Evolutionary conservation across 176 grass and related monocot genomes (phyloP), one percentile per base, ranked within the genome.

Genomic region (Rhynchospora tenuis): DNA sequence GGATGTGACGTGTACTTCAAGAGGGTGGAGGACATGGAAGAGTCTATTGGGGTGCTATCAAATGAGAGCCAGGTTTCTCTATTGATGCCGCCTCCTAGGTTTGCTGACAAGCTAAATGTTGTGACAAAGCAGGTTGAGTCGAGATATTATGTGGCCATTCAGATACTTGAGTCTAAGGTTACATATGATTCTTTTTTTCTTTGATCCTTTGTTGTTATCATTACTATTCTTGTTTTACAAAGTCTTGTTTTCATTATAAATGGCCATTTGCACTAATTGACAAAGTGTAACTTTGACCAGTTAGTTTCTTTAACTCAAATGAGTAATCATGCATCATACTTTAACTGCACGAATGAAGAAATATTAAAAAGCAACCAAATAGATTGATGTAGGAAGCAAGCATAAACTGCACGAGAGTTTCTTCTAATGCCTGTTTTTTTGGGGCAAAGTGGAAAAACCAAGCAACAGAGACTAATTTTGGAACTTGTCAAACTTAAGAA

Each of bases 1-100:
- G 95, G 95, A 84, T 98, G 90, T 87, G 92, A 98, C 82, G 86
- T 98, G 85, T 98, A 93, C 87, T 57, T 98, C 64, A 98, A 86
- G 83, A 94, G 89, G 88, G 58, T 93, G n/a, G 91, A 93, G 74
- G 83, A 87, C 61, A 83, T 17, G 19, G 71, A 90, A 83, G 88
- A 82, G 47, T 64, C 45, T 83, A 75, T 90, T 75, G 83, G 91
- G 68, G 29, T 93, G 12, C 85, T 98, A 85, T 93, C 83, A 45
- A 84, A 95, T 87, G 92, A 89, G 13, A 81, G 83, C 80, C 83
- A 93, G 82, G 64, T 98, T 62, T 87, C 92, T 17, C 31, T 93
- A 57, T 89, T 93, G 59, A 81, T 98, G 91, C 95, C 92, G 45
- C 93, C 95, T 93, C 88, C 91, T 72, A 95, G 91, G 47, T 95